phyloP scores from a whole-genome alignment of 2,329 filamentous ascomycete species.

The Anthostomella pinea region DNA sequence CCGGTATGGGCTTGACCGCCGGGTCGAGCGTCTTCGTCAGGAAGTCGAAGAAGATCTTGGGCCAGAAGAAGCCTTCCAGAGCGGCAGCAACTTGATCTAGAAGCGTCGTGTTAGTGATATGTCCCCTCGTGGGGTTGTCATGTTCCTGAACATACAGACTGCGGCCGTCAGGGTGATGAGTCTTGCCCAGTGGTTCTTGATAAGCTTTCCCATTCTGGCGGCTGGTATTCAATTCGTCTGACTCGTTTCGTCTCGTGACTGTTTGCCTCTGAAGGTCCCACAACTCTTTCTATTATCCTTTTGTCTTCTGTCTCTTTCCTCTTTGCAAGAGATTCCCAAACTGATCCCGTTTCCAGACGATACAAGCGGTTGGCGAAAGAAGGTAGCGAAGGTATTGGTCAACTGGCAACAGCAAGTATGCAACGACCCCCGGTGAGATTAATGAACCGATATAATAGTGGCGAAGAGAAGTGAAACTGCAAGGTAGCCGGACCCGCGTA shows the following conservation, averaged over 20 bases:
- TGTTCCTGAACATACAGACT: conserved; percentile 45
- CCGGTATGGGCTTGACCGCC: conserved; percentile 81
- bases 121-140: too few relatives aligned
- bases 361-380: conserved; percentile 20
- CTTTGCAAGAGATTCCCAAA: conserved; percentile 20
- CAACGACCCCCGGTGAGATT: too few relatives aligned
- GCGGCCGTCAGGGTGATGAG: conserved; percentile 88
- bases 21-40: conserved; percentile 84
- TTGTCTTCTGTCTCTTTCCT: conserved; percentile 9
- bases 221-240: conserved; percentile 10
- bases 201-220: conserved; percentile 83
- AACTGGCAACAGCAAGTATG: conserved; percentile 13
- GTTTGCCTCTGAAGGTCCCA: conserved; percentile 18
- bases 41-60: conserved; percentile 98
- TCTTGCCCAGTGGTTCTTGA: conserved; percentile 99
- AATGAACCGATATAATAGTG: conserved; percentile 11
- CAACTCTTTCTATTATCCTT: conserved; percentile 18
- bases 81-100: conserved; percentile 83
- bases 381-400: conserved; percentile 16
- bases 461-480: conserved; percentile 30
- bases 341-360: too few relatives aligned
- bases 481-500: conserved; percentile 55
- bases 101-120: conserved; percentile 30
- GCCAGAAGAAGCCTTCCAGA: conserved; percentile 92
- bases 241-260: conserved; percentile 10